Conservation (phyloP, 2,329 filamentous ascomycete species). For the Ophiostoma quercus region DNA sequence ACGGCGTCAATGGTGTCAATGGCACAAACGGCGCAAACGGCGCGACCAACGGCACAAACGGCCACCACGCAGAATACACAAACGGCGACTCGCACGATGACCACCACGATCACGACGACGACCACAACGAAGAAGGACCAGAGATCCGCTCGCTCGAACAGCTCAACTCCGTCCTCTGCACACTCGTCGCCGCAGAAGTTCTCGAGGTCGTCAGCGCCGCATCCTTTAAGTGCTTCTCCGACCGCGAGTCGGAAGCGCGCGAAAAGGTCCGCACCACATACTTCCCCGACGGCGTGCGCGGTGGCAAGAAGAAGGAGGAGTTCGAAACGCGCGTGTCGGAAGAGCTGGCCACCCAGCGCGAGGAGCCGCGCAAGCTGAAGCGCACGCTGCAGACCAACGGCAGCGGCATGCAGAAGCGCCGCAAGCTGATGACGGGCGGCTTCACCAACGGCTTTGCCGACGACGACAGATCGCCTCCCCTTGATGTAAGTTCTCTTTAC, state of each 20-base stretch:
- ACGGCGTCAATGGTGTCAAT: conserved; percentile 20
- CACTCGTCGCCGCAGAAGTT: conserved; percentile 60
- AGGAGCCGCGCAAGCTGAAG: conserved; percentile 49
- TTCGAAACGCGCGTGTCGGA: conserved; percentile 53
- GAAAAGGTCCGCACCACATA: conserved; percentile 53
- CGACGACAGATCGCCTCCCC: conserved; percentile 35
- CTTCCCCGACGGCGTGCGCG: conserved; percentile 51
- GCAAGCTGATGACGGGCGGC: conserved; percentile 50
- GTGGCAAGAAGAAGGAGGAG: conserved; percentile 61
- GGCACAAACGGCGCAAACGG: conserved; percentile 16
- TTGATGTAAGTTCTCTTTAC: conserved; percentile 47
- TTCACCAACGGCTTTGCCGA: conserved; percentile 38
- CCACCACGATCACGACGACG: background rate
- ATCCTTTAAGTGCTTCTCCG: conserved; percentile 57
- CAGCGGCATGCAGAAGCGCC: conserved; percentile 44
- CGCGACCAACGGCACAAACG: conserved; percentile 1
- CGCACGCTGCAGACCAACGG: conserved; percentile 45
- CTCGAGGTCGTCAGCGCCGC: conserved; percentile 57
- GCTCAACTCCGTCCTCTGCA: conserved; percentile 47
- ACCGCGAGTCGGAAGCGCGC: conserved; percentile 57
- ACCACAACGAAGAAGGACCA: conserved; percentile 29
- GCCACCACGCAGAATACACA: conserved; percentile 24
- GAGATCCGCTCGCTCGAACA: conserved; percentile 44
- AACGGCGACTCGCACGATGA: conserved; percentile 32
- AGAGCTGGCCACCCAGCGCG: conserved; percentile 49